Conservation (phyloP, 768 basidiomycete genomes). For the Boletus coccyginus region DNA sequence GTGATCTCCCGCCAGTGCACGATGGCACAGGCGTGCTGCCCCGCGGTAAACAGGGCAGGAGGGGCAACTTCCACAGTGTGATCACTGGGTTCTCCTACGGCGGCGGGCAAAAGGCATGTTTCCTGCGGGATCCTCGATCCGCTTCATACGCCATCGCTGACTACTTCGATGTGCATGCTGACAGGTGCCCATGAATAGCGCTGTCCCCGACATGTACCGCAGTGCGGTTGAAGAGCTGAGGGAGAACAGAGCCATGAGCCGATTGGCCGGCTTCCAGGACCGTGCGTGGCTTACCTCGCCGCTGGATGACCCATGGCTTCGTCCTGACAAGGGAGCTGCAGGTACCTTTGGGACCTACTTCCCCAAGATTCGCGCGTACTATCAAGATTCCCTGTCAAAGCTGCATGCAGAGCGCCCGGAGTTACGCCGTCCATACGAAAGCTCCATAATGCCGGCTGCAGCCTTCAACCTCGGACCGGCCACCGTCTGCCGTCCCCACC, state of each 20-base stretch:
- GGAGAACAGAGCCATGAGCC: background rate
- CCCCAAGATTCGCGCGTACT: background rate
- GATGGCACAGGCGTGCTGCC: no score
- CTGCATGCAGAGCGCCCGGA: rapidly evolving
- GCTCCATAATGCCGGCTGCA: background rate
- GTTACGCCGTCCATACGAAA: background rate
- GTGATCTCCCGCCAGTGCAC: no score
- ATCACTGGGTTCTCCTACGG: background rate
- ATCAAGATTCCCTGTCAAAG: background rate
- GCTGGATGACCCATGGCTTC: no score
- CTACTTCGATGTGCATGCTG: no score
- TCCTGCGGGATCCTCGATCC: no score
- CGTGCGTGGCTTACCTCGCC: background rate
- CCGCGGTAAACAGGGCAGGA: no score
- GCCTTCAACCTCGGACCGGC: slow-evolving; percentile 1
- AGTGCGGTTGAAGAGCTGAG: background rate
- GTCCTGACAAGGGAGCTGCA: background rate
- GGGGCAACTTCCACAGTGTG: background rate
- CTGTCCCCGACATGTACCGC: rapidly evolving
- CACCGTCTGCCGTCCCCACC: background rate
- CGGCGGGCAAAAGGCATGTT: background rate
- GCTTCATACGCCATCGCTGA: no score
- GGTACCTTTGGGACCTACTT: background rate
- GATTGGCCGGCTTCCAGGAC: slow-evolving; percentile 2
- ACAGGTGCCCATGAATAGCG: background rate